A percentile compares a stretch with the other conserved stretches of the same genome.
Evolutionary conservation across 805 yeast species (phyloP).

Genomic region (Lachancea sp.): DNA sequence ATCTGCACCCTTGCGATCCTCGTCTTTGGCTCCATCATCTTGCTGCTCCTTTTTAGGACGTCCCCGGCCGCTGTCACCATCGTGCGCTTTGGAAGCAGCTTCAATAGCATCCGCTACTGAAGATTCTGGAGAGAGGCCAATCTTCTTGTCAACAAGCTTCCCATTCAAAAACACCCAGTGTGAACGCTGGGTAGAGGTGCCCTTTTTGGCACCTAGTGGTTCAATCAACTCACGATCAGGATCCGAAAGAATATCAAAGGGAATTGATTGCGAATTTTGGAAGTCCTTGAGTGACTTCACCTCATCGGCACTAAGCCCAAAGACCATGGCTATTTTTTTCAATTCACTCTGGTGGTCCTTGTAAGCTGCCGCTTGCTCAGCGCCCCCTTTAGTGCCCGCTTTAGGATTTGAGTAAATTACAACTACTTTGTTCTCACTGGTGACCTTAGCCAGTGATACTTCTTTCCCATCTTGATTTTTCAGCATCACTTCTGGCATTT

Average conservation of each 20-base stretch:
- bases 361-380: constrained; percentile 89
- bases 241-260: constrained; percentile 71
- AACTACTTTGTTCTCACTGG: constrained; percentile 39
- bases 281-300: constrained; percentile 73
- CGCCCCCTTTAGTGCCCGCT: constrained; percentile 95
- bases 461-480: constrained; percentile 64
- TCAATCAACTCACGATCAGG: constrained; percentile 64
- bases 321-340: constrained; percentile 43
- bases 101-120: constrained; percentile 52
- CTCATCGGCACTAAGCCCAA: constrained; percentile 81
- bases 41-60: neutral
- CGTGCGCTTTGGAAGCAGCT: constrained; percentile 31
- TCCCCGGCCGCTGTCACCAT: constrained; percentile 6
- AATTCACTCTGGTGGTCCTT: constrained; percentile 50
- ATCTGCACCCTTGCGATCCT: neutral
- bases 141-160: constrained; percentile 40
- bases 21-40: constrained; percentile 5
- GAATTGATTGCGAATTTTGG: constrained; percentile 63
- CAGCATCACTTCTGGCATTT: constrained; percentile 57
- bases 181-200: constrained; percentile 80
- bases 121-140: constrained; percentile 44
- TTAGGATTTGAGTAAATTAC: constrained; percentile 76
- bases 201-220: constrained; percentile 75
- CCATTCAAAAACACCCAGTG: constrained; percentile 89
- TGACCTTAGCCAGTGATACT: constrained; percentile 42